Evolutionary conservation across 2,329 filamentous ascomycete species (phyloP).

Genomic region (Colletotrichum nymphaeae): DNA sequence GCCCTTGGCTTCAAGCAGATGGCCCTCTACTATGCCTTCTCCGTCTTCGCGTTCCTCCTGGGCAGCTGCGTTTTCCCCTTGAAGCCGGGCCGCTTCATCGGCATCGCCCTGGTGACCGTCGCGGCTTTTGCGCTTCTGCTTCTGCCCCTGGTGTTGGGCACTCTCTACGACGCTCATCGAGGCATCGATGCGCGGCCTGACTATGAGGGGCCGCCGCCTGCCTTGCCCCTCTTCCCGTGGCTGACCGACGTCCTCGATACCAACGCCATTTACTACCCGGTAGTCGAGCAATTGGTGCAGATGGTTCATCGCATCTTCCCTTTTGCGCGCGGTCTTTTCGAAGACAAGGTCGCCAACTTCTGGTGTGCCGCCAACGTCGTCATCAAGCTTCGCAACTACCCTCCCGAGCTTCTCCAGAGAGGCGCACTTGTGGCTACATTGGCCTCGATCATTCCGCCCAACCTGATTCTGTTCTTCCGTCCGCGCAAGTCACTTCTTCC

Average conservation of each 20-base stretch:
- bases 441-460: slow-evolving; percentile 81
- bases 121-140: slow-evolving; percentile 80
- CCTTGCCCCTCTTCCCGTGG: slow-evolving; percentile 71
- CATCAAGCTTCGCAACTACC: slow-evolving; percentile 85
- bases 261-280: slow-evolving; percentile 77
- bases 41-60: slow-evolving; percentile 90
- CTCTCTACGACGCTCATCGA: slow-evolving; percentile 74
- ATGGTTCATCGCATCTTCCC: slow-evolving; percentile 94
- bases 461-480: slow-evolving; percentile 80
- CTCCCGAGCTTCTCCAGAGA: slow-evolving; percentile 77
- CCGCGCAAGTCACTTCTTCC: slow-evolving; percentile 84
- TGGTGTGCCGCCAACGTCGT: slow-evolving; percentile 95
- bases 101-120: slow-evolving; percentile 79
- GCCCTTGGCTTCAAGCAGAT: slow-evolving; percentile 99
- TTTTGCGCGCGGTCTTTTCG: slow-evolving; percentile 94
- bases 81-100: slow-evolving; percentile 75
- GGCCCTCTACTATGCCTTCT: slow-evolving; percentile 96
- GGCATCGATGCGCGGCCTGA: slow-evolving; percentile 69
- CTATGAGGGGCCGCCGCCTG: slow-evolving; percentile 67
- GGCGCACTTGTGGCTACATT: slow-evolving; percentile 81
- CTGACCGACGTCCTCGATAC: slow-evolving; percentile 70
- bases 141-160: slow-evolving; percentile 78
- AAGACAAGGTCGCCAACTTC: slow-evolving; percentile 98
- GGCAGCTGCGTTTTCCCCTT: slow-evolving; percentile 87
- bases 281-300: slow-evolving; percentile 83